Evolutionary conservation across 1,139 yeast genomes (phyloP).

Genomic region (Debaryomycetaceae sp.): DNA sequence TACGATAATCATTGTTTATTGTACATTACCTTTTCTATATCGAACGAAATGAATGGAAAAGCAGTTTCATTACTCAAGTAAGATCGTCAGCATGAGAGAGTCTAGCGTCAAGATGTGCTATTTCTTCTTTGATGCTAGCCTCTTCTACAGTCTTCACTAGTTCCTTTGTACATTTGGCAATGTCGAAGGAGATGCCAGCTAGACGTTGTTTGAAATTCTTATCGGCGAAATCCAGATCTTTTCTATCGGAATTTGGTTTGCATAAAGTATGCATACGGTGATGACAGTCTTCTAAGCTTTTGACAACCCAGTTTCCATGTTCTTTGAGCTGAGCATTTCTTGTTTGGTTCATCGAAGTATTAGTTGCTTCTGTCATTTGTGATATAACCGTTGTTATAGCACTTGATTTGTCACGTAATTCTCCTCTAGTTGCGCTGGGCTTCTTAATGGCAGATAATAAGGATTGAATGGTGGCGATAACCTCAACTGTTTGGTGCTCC

Average conservation of each 20-base stretch:
- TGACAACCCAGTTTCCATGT: constrained; percentile 89
- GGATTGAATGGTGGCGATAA: constrained; percentile 84
- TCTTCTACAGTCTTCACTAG: constrained; percentile 94
- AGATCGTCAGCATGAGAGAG: constrained; percentile 37
- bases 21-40: not conserved
- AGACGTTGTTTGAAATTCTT: constrained; percentile 87
- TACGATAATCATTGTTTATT: constrained; percentile 30
- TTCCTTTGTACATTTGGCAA: constrained; percentile 94
- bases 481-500: constrained; percentile 92
- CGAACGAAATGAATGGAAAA: not conserved
- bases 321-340: constrained; percentile 79
- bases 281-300: constrained; percentile 79
- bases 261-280: constrained; percentile 71
- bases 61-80: constrained; percentile 13
- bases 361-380: constrained; percentile 89
- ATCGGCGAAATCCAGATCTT: constrained; percentile 71
- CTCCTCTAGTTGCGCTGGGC: constrained; percentile 74
- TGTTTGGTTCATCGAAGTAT: constrained; percentile 84
- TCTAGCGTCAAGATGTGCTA: constrained; percentile 50
- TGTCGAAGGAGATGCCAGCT: constrained; percentile 94
- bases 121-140: constrained; percentile 81
- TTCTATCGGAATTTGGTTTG: constrained; percentile 43
- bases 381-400: constrained; percentile 75
- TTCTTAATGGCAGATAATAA: constrained; percentile 72
- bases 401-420: constrained; percentile 64